Conservation (phyloP, 768 basidiomycete genomes). For the Boletellus sp. region DNA sequence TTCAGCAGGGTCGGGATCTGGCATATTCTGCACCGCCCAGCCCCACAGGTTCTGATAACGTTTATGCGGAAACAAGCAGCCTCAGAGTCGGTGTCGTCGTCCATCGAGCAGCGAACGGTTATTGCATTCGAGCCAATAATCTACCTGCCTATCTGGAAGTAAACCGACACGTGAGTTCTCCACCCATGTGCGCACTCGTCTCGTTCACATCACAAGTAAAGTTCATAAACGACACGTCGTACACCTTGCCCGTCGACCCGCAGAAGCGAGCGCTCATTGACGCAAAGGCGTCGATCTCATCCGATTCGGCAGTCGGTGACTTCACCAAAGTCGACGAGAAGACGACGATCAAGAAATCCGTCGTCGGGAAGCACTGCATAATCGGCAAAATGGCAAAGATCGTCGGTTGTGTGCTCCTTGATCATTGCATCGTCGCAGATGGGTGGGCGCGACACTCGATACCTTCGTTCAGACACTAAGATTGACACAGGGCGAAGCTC, state of each 20-base stretch:
- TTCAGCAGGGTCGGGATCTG: conserved; percentile 26
- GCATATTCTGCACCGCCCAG: conserved; percentile 44
- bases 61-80: conserved; percentile 36
- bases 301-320: conserved; percentile 76
- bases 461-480: conserved; percentile 1
- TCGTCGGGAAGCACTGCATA: conserved; percentile 78
- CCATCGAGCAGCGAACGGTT: conserved; percentile 50
- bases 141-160: conserved; percentile 73
- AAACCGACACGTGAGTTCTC: conserved; percentile 64
- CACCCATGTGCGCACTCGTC: not conserved
- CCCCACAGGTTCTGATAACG: conserved; percentile 39
- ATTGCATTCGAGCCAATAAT: conserved; percentile 72
- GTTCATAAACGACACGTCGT: conserved; percentile 53
- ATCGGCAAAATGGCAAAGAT: conserved; percentile 86
- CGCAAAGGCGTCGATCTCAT: conserved; percentile 76
- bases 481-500: conserved; percentile 56
- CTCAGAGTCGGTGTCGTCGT: conserved; percentile 64
- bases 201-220: not conserved
- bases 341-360: conserved; percentile 72
- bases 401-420: conserved; percentile 75
- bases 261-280: conserved; percentile 70
- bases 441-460: conserved; percentile 46
- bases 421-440: conserved; percentile 85
- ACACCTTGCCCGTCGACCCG: conserved; percentile 54
- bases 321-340: conserved; percentile 82